Conservation (phyloP, 1,284 basidiomycete species). For the Pyrrhoderma noxium region DNA sequence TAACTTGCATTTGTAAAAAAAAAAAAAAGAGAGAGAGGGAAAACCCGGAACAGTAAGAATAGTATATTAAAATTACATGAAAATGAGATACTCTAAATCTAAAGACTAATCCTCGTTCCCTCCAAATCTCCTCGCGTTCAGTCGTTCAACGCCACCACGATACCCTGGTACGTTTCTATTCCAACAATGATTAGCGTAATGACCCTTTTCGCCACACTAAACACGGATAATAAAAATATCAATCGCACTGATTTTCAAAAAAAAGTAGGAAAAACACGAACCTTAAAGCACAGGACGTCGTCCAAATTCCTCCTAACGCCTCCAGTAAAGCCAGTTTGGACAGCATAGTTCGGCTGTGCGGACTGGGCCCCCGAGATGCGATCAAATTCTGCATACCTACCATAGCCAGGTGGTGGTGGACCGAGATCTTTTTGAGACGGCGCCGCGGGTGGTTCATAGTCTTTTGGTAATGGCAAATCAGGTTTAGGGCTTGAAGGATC, state of each 20-base stretch:
- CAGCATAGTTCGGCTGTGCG: conserved; percentile 17
- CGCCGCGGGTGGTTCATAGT: conserved; percentile 73
- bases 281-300: conserved; percentile 88
- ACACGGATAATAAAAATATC: conserved; percentile 1
- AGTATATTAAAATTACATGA: neutral
- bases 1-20: too few species aligned
- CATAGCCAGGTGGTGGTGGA: conserved; percentile 88
- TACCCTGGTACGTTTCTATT: conserved; percentile 80
- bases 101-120: conserved; percentile 12
- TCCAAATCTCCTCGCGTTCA: conserved; percentile 5
- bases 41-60: too few species aligned
- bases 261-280: conserved; percentile 25
- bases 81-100: neutral
- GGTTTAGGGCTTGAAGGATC: conserved; percentile 59
- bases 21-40: too few species aligned
- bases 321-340: conserved; percentile 20
- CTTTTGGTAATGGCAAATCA: conserved; percentile 58
- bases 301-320: conserved; percentile 68
- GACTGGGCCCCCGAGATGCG: conserved; percentile 27
- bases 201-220: conserved; percentile 84
- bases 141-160: conserved; percentile 61
- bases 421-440: conserved; percentile 75
- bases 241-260: conserved; percentile 15
- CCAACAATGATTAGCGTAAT: conserved; percentile 91
- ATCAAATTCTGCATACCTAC: conserved; percentile 78